phyloP scores from a whole-genome alignment of 306 rosid species.

The Sphenostylis stenocarpa region DNA sequence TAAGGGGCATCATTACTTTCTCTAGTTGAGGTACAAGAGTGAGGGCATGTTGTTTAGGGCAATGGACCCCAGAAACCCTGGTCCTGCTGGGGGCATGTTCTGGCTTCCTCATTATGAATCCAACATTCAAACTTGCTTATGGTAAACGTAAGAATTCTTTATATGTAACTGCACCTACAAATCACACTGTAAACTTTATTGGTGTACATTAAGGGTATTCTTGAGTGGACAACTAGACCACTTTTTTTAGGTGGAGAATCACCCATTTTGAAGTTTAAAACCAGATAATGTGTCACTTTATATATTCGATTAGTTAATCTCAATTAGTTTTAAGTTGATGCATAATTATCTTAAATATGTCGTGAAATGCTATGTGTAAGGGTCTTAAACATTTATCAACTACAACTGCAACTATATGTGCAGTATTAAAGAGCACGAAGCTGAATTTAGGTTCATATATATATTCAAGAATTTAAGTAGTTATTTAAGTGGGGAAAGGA shows the following conservation, averaged over 20 bases:
- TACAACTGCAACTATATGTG: not conserved
- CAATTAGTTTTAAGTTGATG: too few species aligned
- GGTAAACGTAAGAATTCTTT: conserved; percentile 35
- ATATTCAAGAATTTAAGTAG: conserved; percentile 9
- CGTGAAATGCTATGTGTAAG: too few species aligned
- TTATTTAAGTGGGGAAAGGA: not conserved
- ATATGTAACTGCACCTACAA: conserved; percentile 1
- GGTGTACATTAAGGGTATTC: not conserved
- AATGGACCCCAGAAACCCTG: conserved; percentile 43
- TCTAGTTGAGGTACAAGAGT: conserved; percentile 28
- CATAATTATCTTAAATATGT: too few species aligned
- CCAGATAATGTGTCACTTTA: too few species aligned
- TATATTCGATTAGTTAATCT: too few species aligned
- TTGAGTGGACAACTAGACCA: not conserved
- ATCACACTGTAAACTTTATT: not conserved
- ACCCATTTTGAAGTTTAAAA: not conserved
- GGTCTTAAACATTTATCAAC: not conserved
- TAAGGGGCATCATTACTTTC: conserved; percentile 35
- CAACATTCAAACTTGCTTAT: conserved; percentile 39
- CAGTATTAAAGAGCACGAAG: not conserved
- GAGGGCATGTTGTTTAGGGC: conserved; percentile 8
- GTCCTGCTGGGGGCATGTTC: conserved; percentile 31
- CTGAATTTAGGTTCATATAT: not conserved
- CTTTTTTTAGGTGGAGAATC: not conserved
- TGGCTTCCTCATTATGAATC: conserved; percentile 30